These are phyloP conservation scores for Paralagenidium karlingii DNA, from an alignment of 352 stramenopile genomes.

Conservation along the genomic window DNA sequence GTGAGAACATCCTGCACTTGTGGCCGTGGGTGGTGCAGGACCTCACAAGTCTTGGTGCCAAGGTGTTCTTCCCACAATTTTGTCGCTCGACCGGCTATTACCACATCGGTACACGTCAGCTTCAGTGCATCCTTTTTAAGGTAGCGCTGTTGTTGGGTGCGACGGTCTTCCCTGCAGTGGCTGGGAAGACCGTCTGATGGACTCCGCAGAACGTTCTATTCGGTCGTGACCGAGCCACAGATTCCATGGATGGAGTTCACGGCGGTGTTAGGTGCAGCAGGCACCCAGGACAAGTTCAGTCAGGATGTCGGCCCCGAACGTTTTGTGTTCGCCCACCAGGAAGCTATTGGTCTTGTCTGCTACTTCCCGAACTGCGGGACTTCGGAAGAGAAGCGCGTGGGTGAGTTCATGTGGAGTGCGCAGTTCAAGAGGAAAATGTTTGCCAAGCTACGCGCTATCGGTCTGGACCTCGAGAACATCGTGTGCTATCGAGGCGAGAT, in stretches of 20 bases:
- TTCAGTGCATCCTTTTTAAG: conserved; percentile 78
- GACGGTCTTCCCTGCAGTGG: conserved; percentile 44
- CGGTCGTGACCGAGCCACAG: conserved; percentile 52
- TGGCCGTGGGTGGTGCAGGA: conserved; percentile 79
- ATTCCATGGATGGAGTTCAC: conserved; percentile 74
- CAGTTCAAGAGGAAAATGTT: conserved; percentile 82
- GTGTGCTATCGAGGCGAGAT: conserved; percentile 80
- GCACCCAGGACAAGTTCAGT: conserved; percentile 57
- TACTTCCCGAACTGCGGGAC: conserved; percentile 66
- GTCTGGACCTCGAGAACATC: conserved; percentile 71
- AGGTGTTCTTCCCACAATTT: conserved; percentile 73
- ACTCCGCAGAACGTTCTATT: conserved; percentile 58
- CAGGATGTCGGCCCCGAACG: conserved; percentile 50
- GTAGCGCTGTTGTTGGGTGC: conserved; percentile 60
- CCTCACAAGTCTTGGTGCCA: conserved; percentile 61
- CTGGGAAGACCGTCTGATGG: conserved; percentile 35
- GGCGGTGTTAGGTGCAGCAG: conserved; percentile 43
- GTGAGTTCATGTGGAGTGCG: conserved; percentile 74
- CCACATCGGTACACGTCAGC: conserved; percentile 76
- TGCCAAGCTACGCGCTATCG: conserved; percentile 53
- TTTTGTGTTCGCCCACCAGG: conserved; percentile 69
- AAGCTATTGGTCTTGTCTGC: conserved; percentile 69
- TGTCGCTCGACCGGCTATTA: conserved; percentile 75
- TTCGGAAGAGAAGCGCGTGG: conserved; percentile 62
- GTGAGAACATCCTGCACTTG: conserved; percentile 76